phyloP scores from a whole-genome alignment of 495 filamentous ascomycete genomes.

The Pseudotulostoma volvatum region DNA sequence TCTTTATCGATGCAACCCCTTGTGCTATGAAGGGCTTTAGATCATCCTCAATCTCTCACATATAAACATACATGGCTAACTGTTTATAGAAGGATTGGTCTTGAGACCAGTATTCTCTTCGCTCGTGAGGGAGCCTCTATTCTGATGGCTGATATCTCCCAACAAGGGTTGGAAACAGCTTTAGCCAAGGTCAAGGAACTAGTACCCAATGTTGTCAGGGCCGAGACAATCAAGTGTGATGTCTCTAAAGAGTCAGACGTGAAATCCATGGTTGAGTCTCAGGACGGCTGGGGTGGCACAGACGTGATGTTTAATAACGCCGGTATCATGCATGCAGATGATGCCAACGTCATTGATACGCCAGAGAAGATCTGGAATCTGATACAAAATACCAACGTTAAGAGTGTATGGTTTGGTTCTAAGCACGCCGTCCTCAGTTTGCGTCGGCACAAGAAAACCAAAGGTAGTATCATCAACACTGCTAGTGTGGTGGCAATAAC shows the following conservation, averaged over 20 bases:
- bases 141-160: slow-evolving; percentile 69
- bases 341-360: slow-evolving; percentile 68
- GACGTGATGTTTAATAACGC: slow-evolving; percentile 98
- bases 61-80: background rate
- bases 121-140: slow-evolving; percentile 75
- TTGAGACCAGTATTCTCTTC: slow-evolving; percentile 86
- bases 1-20: too few relatives aligned
- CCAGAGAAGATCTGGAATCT: slow-evolving; percentile 87
- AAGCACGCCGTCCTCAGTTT: slow-evolving; percentile 84
- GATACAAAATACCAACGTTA: slow-evolving; percentile 88
- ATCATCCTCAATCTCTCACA: too few relatives aligned
- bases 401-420: slow-evolving; percentile 90
- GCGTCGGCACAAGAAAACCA: slow-evolving; percentile 59
- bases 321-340: slow-evolving; percentile 85
- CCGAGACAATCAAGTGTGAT: slow-evolving; percentile 46
- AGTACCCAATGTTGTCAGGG: slow-evolving; percentile 39
- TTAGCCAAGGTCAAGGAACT: slow-evolving; percentile 51
- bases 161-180: slow-evolving; percentile 51
- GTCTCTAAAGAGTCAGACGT: slow-evolving; percentile 60
- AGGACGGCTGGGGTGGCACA: slow-evolving; percentile 73
- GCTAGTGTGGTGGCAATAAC: slow-evolving; percentile 84
- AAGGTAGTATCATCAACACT: slow-evolving; percentile 83
- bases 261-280: slow-evolving; percentile 42
- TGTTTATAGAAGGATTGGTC: slow-evolving; percentile 77
- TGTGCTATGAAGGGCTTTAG: too few relatives aligned